phyloP scores from a whole-genome alignment of 1,284 basidiomycete genomes.

The Phellopilus nigrolimitatus region DNA sequence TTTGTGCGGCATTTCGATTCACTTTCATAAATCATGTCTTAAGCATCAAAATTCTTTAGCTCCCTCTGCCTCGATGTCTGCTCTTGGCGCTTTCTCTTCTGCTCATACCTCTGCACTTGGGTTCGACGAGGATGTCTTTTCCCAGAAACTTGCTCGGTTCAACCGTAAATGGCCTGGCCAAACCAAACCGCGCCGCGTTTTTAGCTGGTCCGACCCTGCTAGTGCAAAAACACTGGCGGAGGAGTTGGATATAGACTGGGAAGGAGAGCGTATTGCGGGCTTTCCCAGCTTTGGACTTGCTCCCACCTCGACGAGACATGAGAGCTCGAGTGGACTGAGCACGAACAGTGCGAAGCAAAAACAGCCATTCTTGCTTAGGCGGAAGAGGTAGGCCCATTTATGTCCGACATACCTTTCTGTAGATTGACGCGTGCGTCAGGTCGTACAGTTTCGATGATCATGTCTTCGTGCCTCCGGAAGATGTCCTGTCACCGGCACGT shows the following conservation, averaged over 20 bases:
- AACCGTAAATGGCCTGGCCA: constrained; percentile 41
- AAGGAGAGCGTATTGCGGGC: not conserved
- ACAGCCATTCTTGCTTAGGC: constrained; percentile 12
- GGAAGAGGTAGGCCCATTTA: constrained; percentile 19
- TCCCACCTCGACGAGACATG: not conserved
- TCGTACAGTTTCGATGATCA: constrained; percentile 63
- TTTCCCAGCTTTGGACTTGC: not conserved
- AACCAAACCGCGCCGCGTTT: constrained; percentile 31
- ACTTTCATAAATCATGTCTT: too few species aligned
- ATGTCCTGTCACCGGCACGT: constrained; percentile 49
- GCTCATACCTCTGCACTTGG: constrained; percentile 41
- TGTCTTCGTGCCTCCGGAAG: constrained; percentile 38
- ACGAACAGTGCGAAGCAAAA: constrained; percentile 16
- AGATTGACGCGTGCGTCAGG: constrained; percentile 28
- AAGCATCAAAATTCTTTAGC: constrained; percentile 6
- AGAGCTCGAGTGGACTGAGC: not conserved
- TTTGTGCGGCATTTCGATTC: constrained; percentile 39
- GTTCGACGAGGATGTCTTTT: constrained; percentile 35
- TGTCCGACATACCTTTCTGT: too few species aligned
- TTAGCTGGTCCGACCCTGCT: constrained; percentile 51
- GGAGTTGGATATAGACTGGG: constrained; percentile 21
- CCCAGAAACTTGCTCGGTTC: constrained; percentile 42
- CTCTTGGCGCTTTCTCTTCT: constrained; percentile 23
- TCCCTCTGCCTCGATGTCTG: constrained; percentile 8
- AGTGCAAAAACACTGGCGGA: constrained; percentile 35